Evolutionary conservation across 176 grass and related monocot species (phyloP).

Genomic region (Triticum timopheevii): DNA sequence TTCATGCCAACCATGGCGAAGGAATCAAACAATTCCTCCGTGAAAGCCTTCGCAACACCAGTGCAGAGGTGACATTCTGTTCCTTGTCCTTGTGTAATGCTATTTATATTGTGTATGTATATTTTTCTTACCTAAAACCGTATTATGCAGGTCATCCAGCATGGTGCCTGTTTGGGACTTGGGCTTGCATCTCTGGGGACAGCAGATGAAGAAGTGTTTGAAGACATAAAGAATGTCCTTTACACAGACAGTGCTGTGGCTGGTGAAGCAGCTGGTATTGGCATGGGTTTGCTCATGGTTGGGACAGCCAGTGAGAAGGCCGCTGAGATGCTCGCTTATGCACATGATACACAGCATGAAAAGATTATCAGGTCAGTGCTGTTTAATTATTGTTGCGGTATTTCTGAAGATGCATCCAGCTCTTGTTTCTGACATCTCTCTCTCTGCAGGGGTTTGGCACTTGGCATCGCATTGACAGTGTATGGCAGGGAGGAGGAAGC

Average conservation of each 20-base stretch:
- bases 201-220: slow-evolving; percentile 96
- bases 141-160: slow-evolving; percentile 83
- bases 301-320: slow-evolving; percentile 91
- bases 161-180: slow-evolving; percentile 94
- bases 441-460: slow-evolving; percentile 67
- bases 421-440: slow-evolving; percentile 30
- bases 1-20: slow-evolving; percentile 99
- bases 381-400: slow-evolving; percentile 9
- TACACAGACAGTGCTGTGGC: slow-evolving; percentile 95
- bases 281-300: slow-evolving; percentile 98
- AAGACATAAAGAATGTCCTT: slow-evolving; percentile 92
- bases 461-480: slow-evolving; percentile 92
- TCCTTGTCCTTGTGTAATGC: not conserved
- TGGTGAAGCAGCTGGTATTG: slow-evolving; percentile 96
- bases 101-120: slow-evolving; percentile 11
- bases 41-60: slow-evolving; percentile 91
- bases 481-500: slow-evolving; percentile 99
- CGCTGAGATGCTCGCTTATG: slow-evolving; percentile 91
- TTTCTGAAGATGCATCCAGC: not conserved
- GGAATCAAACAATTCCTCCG: slow-evolving; percentile 97
- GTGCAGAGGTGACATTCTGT: slow-evolving; percentile 62
- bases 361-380: slow-evolving; percentile 91
- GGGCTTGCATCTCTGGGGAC: slow-evolving; percentile 93
- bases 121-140: slow-evolving; percentile 4
- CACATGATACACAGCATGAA: slow-evolving; percentile 99